phyloP scores from a whole-genome alignment of 306 rosid species.

The Trichosanthes truncata region DNA sequence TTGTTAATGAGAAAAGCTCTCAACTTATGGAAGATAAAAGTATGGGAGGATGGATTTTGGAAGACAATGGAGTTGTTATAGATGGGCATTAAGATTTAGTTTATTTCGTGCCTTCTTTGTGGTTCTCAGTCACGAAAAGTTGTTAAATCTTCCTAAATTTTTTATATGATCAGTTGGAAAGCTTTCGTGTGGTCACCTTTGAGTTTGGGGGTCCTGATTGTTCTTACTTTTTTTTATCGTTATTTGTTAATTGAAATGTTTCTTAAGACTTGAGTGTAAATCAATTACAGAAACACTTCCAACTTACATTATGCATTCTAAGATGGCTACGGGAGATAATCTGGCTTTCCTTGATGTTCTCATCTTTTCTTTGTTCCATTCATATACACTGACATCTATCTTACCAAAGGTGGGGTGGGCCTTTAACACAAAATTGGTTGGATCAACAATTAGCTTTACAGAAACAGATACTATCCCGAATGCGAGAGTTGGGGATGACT shows the following conservation, averaged over 20 bases:
- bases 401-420: constrained; percentile 84
- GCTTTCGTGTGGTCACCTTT: not conserved
- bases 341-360: not conserved
- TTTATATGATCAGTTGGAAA: not conserved
- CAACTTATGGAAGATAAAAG: not conserved
- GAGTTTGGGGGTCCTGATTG: not conserved
- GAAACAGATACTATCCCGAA: constrained; percentile 61
- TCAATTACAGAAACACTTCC: not conserved
- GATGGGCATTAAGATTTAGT: not conserved
- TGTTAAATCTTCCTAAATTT: not conserved
- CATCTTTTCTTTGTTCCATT: not conserved
- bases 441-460: constrained; percentile 75
- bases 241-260: not conserved
- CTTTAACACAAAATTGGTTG: constrained; percentile 85
- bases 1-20: not conserved
- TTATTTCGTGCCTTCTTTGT: not conserved
- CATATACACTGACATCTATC: constrained; percentile 16
- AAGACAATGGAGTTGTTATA: not conserved
- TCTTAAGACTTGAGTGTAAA: not conserved
- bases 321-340: not conserved
- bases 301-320: not conserved
- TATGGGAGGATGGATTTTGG: not conserved
- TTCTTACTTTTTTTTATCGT: not conserved
- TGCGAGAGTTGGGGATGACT: constrained; percentile 96
- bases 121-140: not conserved